Evolutionary conservation across 768 basidiomycete species (phyloP).

Genomic region (Cytidiella melzeri): DNA sequence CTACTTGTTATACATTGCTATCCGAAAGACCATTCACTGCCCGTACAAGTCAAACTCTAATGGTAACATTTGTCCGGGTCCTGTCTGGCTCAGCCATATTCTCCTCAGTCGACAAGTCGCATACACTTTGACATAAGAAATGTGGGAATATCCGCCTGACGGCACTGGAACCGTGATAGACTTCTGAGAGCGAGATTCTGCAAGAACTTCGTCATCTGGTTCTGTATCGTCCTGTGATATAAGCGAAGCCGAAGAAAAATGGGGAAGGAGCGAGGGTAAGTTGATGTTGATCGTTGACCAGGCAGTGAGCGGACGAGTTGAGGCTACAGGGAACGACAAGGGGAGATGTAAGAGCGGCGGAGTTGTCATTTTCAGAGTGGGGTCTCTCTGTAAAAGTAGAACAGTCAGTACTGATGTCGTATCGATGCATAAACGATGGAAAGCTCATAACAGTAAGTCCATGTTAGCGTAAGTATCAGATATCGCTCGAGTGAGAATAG

Average conservation of each 20-base stretch:
- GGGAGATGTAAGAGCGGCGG: conserved; percentile 67
- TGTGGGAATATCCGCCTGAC: conserved; percentile 53
- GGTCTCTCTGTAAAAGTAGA: conserved; percentile 40
- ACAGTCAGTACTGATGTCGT: conserved; percentile 5
- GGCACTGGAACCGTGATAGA: conserved; percentile 30
- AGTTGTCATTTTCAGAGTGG: conserved; percentile 40
- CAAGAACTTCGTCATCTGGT: conserved; percentile 19
- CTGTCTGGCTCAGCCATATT: conserved; percentile 66
- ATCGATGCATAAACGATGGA: too few species aligned
- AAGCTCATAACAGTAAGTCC: too few species aligned
- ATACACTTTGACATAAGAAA: conserved; percentile 70
- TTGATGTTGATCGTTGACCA: conserved; percentile 66
- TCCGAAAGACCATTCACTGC: neutral
- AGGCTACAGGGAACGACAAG: conserved; percentile 51
- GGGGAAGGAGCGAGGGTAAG: conserved; percentile 51
- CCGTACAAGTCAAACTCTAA: conserved; percentile 74
- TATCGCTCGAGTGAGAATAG: too few species aligned
- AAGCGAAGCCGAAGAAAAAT: conserved; percentile 49
- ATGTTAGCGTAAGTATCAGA: too few species aligned
- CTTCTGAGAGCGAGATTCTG: conserved; percentile 13
- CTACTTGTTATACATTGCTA: too few species aligned
- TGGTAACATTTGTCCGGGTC: conserved; percentile 46
- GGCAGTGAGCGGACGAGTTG: conserved; percentile 54
- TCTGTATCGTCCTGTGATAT: conserved; percentile 12
- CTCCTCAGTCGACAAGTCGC: conserved; percentile 72